Percentiles rank a stretch among this genome's conserved stretches.
These are phyloP conservation scores for Coix lacrymajobi DNA, from an alignment of 176 grass and related monocot genomes.

Conservation along the genomic window DNA sequence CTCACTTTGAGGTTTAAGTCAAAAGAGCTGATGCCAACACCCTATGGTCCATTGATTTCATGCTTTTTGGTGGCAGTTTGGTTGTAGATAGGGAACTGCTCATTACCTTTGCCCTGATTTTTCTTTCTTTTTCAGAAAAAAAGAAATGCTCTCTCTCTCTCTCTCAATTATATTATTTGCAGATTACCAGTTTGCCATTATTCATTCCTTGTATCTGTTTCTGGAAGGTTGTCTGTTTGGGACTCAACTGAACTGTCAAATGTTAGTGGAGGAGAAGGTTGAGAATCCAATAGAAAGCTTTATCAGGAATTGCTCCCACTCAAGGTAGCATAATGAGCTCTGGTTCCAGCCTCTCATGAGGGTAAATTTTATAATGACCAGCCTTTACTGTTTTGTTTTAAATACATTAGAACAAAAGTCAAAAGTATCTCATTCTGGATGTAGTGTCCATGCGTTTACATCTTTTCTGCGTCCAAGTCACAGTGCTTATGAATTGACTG, in stretches of 20 bases:
- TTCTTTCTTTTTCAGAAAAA: background rate
- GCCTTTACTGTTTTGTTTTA: background rate
- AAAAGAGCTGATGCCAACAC: constrained; percentile 16
- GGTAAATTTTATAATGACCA: background rate
- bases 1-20: constrained; percentile 12
- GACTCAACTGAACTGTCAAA: constrained; percentile 13
- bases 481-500: background rate
- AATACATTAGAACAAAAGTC: background rate
- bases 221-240: background rate
- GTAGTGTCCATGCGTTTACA: background rate
- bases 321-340: background rate
- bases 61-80: background rate
- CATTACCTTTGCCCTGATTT: background rate
- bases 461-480: background rate
- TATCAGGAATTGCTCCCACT: background rate
- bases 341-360: background rate
- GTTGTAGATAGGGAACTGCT: background rate
- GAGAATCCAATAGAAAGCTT: background rate
- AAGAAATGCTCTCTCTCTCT: background rate
- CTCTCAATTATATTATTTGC: background rate
- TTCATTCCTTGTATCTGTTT: constrained; percentile 21
- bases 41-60: background rate
- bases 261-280: constrained; percentile 12
- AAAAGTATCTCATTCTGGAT: constrained; percentile 8
- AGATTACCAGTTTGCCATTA: background rate